Evolutionary conservation across 495 filamentous ascomycete species (phyloP).

Genomic region (Astrothelium subdiscretum): DNA sequence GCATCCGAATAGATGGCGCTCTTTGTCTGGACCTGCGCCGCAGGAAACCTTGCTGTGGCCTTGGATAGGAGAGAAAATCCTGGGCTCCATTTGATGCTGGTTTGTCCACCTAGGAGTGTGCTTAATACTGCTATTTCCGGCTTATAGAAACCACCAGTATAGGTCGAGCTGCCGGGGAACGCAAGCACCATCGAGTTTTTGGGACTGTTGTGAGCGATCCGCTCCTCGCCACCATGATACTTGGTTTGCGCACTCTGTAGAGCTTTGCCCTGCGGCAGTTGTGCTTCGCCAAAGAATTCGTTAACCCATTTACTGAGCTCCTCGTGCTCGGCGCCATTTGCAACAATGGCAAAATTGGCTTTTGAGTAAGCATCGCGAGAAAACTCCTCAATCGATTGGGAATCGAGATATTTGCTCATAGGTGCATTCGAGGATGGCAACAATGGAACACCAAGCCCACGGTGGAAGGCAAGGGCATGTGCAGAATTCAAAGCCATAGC

Average conservation of each 20-base stretch:
- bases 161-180: slow-evolving; percentile 79
- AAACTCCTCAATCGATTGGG: slow-evolving; percentile 56
- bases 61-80: slow-evolving; percentile 85
- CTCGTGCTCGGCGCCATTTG: slow-evolving; percentile 66
- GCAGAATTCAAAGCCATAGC: slow-evolving; percentile 72
- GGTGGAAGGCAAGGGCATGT: slow-evolving; percentile 87
- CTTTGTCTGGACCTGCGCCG: slow-evolving; percentile 54
- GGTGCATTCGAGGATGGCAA: slow-evolving; percentile 58
- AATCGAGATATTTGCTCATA: slow-evolving; percentile 64
- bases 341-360: slow-evolving; percentile 79
- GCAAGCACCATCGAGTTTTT: slow-evolving; percentile 75
- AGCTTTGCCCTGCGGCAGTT: slow-evolving; percentile 27
- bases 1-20: slow-evolving; percentile 88
- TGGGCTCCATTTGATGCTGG: slow-evolving; percentile 87
- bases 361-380: slow-evolving; percentile 70
- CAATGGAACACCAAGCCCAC: slow-evolving; percentile 67
- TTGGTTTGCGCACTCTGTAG: slow-evolving; percentile 46
- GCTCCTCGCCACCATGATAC: slow-evolving; percentile 92
- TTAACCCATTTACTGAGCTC: slow-evolving; percentile 83
- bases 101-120: slow-evolving; percentile 79
- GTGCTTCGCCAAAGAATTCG: slow-evolving; percentile 66
- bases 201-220: slow-evolving; percentile 54
- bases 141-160: slow-evolving; percentile 62
- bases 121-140: slow-evolving; percentile 82
- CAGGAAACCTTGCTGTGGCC: slow-evolving; percentile 52